phyloP scores from a whole-genome alignment of 1,284 basidiomycete genomes.

The Ustilago vetiveriae region DNA sequence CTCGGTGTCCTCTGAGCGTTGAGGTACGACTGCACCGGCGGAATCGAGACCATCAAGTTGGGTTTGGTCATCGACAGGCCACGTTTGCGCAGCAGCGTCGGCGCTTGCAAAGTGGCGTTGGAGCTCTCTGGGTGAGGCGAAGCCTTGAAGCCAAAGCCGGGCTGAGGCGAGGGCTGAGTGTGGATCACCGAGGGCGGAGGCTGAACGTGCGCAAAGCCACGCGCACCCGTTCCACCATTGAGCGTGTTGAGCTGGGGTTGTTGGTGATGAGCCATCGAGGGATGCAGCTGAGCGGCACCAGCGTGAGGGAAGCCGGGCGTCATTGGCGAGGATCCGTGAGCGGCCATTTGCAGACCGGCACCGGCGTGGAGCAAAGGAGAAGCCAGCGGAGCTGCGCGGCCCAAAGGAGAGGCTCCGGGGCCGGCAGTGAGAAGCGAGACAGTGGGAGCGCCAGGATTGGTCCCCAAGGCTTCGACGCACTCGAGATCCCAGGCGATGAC shows the following conservation, averaged over 20 bases:
- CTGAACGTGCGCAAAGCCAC: constrained; percentile 18
- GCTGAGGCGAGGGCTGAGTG: constrained; percentile 52
- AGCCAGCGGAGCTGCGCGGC: constrained; percentile 27
- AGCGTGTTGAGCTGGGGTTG: constrained; percentile 33
- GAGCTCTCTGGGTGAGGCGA: constrained; percentile 5
- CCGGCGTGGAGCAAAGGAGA: constrained; percentile 39
- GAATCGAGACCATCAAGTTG: constrained; percentile 58
- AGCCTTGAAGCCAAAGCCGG: constrained; percentile 26
- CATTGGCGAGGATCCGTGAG: constrained; percentile 35
- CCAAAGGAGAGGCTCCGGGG: constrained; percentile 34
- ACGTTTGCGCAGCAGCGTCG: constrained; percentile 58
- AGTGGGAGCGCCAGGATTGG: constrained; percentile 56
- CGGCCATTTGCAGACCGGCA: constrained; percentile 17
- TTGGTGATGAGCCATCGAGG: constrained; percentile 18
- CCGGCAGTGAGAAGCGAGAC: constrained; percentile 55
- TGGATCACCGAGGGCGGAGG: constrained; percentile 47
- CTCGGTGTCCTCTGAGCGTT: constrained; percentile 32
- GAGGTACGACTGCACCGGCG: constrained; percentile 53
- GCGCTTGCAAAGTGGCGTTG: constrained; percentile 27
- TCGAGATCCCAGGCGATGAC: constrained; percentile 68
- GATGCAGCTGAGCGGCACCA: constrained; percentile 7
- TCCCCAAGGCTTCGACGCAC: constrained; percentile 60
- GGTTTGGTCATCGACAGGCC: constrained; percentile 58
- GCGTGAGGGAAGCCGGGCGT: constrained; percentile 27
- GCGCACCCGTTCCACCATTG: constrained; percentile 10